Evolutionary conservation across 495 filamentous ascomycete species (phyloP).

Genomic region (Neurospora sp.): DNA sequence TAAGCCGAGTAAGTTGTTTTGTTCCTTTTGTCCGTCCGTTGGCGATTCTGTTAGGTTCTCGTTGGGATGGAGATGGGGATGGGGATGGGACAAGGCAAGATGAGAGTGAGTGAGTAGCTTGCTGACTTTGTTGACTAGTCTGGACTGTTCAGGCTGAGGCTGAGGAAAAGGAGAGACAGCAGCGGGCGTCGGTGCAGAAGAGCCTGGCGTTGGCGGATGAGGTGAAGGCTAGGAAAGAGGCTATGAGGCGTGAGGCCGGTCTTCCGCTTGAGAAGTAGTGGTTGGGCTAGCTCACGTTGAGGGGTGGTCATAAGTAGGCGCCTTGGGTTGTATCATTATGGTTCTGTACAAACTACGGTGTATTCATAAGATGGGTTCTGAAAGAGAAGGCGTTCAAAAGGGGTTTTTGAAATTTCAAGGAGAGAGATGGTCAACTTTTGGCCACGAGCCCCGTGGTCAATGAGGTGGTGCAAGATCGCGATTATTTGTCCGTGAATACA

Average conservation of each 20-base stretch:
- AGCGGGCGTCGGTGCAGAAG: slow-evolving; percentile 19
- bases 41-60: background rate
- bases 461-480: background rate
- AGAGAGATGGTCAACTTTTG: background rate
- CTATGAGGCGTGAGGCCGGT: slow-evolving; percentile 43
- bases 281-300: background rate
- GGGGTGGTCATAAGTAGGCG: background rate
- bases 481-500: background rate
- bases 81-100: background rate
- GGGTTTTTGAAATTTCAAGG: background rate
- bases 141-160: slow-evolving; percentile 61
- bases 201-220: slow-evolving; percentile 43
- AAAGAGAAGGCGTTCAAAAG: background rate
- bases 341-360: background rate
- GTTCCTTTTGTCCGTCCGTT: background rate
- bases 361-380: background rate
- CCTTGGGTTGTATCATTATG: background rate
- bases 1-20: slow-evolving; percentile 52
- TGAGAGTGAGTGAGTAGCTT: background rate
- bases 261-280: slow-evolving; percentile 7
- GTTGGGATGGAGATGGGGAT: background rate
- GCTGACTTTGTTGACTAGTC: slow-evolving; percentile 29
- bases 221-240: slow-evolving; percentile 50
- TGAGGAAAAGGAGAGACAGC: slow-evolving; percentile 45
- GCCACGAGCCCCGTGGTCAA: background rate